These are phyloP conservation scores for Babesia bigemina DNA, from an alignment of 169 alveolate genomes.

Conservation along the genomic window DNA sequence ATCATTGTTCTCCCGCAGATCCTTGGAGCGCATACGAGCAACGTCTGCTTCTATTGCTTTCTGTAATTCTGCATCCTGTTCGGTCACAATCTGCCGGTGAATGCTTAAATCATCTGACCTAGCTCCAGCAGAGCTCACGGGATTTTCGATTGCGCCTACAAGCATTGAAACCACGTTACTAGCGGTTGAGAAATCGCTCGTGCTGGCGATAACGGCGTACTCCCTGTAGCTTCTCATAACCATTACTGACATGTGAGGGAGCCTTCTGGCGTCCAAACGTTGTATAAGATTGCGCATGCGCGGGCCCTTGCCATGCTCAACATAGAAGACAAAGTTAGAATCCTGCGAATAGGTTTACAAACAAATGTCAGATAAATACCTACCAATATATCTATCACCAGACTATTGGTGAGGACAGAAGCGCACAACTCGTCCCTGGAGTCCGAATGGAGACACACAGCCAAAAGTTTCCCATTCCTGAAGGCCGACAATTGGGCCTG, in stretches of 20 bases:
- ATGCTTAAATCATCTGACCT: constrained; percentile 1
- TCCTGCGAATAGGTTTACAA: constrained; percentile 10
- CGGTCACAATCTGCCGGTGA: constrained; percentile 24
- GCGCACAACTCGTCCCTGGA: constrained; percentile 1
- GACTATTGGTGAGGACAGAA: constrained; percentile 32
- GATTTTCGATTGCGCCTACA: constrained; percentile 24
- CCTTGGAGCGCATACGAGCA: constrained; percentile 17
- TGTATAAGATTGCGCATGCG: constrained; percentile 48
- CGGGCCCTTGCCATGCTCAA: constrained; percentile 47
- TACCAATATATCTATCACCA: constrained; percentile 56
- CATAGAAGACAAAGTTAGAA: constrained; percentile 40
- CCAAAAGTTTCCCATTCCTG: constrained; percentile 42
- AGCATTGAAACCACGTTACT: constrained; percentile 16
- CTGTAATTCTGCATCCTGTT: constrained; percentile 50
- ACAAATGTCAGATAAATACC: neutral
- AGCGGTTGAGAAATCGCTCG: constrained; percentile 13
- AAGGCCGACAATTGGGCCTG: constrained; percentile 44
- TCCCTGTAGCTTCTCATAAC: constrained; percentile 1
- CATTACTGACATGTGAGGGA: constrained; percentile 52
- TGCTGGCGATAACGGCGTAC: constrained; percentile 22
- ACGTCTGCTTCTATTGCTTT: constrained; percentile 58
- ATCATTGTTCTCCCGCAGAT: constrained; percentile 23
- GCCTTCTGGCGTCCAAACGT: neutral
- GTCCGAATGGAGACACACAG: constrained; percentile 40
- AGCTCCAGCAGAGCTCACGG: neutral